These are phyloP conservation scores for Holtermanniella nyarrowii DNA, from an alignment of 768 basidiomycete species.

Conservation along the genomic window DNA sequence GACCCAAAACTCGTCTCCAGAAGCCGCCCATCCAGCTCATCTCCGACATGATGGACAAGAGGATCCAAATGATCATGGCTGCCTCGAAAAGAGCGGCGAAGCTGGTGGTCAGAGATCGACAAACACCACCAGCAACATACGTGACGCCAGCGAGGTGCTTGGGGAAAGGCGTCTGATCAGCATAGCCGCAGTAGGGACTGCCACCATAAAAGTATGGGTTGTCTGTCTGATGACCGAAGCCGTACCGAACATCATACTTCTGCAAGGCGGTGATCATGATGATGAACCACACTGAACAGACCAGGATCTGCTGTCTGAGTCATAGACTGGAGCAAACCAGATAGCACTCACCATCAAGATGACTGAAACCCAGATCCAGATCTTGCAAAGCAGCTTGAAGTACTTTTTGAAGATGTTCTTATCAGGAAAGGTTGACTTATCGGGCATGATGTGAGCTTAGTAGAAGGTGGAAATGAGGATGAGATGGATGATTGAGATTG, in stretches of 20 bases:
- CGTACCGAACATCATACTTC: not conserved
- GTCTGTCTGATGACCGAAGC: not conserved
- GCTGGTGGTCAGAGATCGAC: not conserved
- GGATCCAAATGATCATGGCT: not conserved
- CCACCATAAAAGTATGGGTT: not conserved
- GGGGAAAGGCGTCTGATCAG: not conserved
- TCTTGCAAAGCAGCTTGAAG: not conserved
- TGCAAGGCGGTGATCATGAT: not conserved
- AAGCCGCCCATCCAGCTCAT: not conserved
- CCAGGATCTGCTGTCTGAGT: not conserved
- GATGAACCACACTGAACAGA: not conserved
- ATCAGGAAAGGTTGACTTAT: no score
- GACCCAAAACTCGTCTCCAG: not conserved
- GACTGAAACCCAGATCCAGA: not conserved
- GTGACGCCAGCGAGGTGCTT: not conserved
- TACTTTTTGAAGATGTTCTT: not conserved
- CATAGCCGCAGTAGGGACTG: not conserved
- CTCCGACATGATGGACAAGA: not conserved
- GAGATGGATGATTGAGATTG: no score
- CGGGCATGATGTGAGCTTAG: no score
- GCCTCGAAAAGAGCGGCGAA: not conserved
- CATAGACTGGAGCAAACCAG: not conserved
- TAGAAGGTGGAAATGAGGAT: no score
- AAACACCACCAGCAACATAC: not conserved
- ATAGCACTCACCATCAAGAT: not conserved